phyloP scores from a whole-genome alignment of 805 yeast genomes.

The Phaffomyces opuntiae region DNA sequence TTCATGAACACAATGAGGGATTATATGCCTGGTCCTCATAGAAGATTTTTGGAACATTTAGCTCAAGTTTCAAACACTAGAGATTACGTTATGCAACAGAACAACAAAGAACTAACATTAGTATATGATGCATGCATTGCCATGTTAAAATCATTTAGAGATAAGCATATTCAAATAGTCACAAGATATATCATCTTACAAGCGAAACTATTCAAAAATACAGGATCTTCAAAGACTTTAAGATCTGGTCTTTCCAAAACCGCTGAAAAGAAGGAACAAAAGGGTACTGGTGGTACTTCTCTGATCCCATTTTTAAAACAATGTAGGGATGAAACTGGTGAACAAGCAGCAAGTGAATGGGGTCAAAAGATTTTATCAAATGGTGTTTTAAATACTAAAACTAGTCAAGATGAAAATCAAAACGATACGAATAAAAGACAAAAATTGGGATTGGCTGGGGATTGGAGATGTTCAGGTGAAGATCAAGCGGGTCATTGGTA shows the following conservation, averaged over 20 bases:
- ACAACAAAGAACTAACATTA: conserved; percentile 50
- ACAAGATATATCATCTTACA: conserved; percentile 81
- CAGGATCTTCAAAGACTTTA: conserved; percentile 51
- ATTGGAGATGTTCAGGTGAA: conserved; percentile 22
- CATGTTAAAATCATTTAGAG: conserved; percentile 81
- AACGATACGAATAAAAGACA: conserved; percentile 17
- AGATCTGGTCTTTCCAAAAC: conserved; percentile 54
- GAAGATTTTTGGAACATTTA: conserved; percentile 61
- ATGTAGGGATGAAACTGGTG: conserved; percentile 94
- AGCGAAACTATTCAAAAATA: conserved; percentile 47
- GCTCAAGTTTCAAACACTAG: conserved; percentile 52
- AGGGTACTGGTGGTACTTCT: conserved; percentile 94
- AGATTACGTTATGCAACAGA: conserved; percentile 49
- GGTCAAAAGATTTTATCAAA: conserved; percentile 65
- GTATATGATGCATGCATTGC: conserved; percentile 88
- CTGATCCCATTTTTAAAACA: conserved; percentile 88
- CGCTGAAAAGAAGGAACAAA: conserved; percentile 45
- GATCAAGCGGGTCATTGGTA: conserved; percentile 29
- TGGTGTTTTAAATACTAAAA: conserved; percentile 31
- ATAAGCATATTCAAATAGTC: conserved; percentile 89
- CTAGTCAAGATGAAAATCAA: background rate
- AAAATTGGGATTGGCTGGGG: conserved; percentile 28
- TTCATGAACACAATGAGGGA: conserved; percentile 79
- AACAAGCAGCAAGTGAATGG: conserved; percentile 90
- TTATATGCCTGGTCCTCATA: conserved; percentile 88